These are phyloP conservation scores for Alternaria viburni DNA, from an alignment of 2,329 filamentous ascomycete species.

Conservation along the genomic window DNA sequence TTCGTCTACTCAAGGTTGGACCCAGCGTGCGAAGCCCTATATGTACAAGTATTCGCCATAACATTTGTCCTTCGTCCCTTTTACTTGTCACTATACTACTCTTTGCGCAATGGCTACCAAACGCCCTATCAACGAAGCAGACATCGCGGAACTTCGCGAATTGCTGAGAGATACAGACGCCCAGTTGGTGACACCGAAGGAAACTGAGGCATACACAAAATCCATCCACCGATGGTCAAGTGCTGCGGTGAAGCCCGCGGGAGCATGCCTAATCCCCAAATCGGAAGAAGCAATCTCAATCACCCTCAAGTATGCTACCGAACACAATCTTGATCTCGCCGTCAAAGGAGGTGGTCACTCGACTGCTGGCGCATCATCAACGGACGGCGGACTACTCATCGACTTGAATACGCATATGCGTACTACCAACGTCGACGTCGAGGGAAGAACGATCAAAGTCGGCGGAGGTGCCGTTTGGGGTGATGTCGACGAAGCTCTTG, in stretches of 20 bases:
- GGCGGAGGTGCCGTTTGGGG: slow-evolving; percentile 12
- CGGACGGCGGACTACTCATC: slow-evolving; percentile 12
- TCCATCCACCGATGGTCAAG: slow-evolving; percentile 13
- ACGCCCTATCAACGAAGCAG: not conserved
- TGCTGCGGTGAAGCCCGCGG: slow-evolving; percentile 9
- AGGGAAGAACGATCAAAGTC: slow-evolving; percentile 7
- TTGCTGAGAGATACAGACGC: slow-evolving; percentile 4
- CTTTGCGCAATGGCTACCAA: not conserved
- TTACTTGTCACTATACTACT: not conserved
- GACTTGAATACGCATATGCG: slow-evolving; percentile 13
- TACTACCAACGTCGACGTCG: slow-evolving; percentile 2
- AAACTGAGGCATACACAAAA: slow-evolving; percentile 4
- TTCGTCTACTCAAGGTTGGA: not conserved
- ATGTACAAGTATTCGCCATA: not conserved
- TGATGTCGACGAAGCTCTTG: slow-evolving; percentile 11
- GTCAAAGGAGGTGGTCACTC: slow-evolving; percentile 15
- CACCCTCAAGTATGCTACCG: slow-evolving; percentile 10
- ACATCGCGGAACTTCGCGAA: slow-evolving; percentile 3
- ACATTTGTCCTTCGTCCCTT: not conserved
- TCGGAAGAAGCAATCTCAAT: slow-evolving; percentile 9
- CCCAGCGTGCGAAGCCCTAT: too few species aligned
- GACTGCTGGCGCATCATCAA: slow-evolving; percentile 14
- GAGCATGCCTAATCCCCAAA: slow-evolving; percentile 10
- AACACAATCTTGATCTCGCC: slow-evolving; percentile 11
- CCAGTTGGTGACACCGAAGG: slow-evolving; percentile 5